Conservation (phyloP, 2,329 filamentous ascomycete genomes). For the Pseudocercospora eumusae region DNA sequence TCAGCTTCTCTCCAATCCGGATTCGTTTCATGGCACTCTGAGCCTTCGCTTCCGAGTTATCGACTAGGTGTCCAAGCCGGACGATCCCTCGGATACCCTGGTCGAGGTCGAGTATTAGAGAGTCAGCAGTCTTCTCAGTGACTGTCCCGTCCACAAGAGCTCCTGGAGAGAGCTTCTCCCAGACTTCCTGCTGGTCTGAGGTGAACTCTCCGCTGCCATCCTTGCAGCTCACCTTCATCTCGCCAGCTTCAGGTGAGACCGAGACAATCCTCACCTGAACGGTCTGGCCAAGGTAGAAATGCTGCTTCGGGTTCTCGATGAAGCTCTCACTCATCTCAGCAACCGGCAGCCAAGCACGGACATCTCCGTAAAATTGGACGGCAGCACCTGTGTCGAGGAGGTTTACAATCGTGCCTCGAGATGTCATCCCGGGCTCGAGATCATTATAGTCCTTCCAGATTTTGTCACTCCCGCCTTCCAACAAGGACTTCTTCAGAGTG, state of each 20-base stretch:
- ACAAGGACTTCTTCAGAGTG: conserved; percentile 89
- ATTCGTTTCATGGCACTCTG: conserved; percentile 76
- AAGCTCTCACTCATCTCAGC: conserved; percentile 98
- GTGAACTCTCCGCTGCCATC: conserved; percentile 79
- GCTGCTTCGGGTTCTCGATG: conserved; percentile 82
- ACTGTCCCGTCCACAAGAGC: conserved; percentile 73
- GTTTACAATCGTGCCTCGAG: conserved; percentile 83
- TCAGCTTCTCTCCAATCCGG: conserved; percentile 77
- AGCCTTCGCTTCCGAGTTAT: conserved; percentile 79
- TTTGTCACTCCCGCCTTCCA: conserved; percentile 71
- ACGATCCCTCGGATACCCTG: conserved; percentile 76
- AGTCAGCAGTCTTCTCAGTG: conserved; percentile 48
- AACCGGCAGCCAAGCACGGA: conserved; percentile 85
- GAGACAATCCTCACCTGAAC: conserved; percentile 86
- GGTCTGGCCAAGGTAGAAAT: conserved; percentile 88
- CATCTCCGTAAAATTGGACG: conserved; percentile 84
- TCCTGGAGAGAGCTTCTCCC: conserved; percentile 73
- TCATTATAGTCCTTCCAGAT: conserved; percentile 77
- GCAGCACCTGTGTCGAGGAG: conserved; percentile 77
- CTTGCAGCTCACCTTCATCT: conserved; percentile 89
- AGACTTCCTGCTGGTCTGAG: conserved; percentile 70
- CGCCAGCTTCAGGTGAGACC: conserved; percentile 68
- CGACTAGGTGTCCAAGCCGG: conserved; percentile 75
- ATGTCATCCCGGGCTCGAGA: conserved; percentile 71
- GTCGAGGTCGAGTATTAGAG: conserved; percentile 68